Base-by-base conservation (phyloP, 257 asterid genomes). In the Dorcoceras hygrometricum region DNA sequence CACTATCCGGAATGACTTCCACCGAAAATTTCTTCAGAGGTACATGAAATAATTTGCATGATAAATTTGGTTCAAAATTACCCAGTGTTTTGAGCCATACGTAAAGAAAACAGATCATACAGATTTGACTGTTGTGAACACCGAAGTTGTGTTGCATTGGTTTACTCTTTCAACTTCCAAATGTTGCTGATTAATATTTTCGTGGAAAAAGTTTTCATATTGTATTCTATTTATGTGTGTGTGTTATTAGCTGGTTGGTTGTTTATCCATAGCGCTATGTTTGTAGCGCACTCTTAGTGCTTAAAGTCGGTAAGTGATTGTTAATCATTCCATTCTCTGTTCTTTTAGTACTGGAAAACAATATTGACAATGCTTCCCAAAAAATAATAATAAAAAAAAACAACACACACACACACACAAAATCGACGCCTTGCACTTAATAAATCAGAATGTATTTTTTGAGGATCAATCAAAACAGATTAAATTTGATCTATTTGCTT, bases 1-100 rank as follows among this genome's bases (percentile, higher is more conserved):
- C 81, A 93, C 99, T 51, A 90, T 93, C 80, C 82, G 97, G 59
- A 93, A 59, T 71, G 97, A 93, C 79, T 93, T 90, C 58, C 99
- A 86, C 28, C 58, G 91, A 4, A 88, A 84, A 72, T 88, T 88
- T 71, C 96, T 86, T 60, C 94, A 88, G 9, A 88, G 83, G 70
- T 88, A 88, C 81, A 86, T 86, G 91, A 86, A 86, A 67, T 86
- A 73, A 69, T 12, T 19, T 18, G 29, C 18, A 28, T 23, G 51
- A 9, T 46, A 50, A 29, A 59, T 36, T 46, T 31, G 34, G 24
- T 12, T 12, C 26, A 63, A 66, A 14, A n/a, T n/a, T 48, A 46
- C 43, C 9, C 16, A 8, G 61, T 12, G 54, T 50, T 29, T 22
- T 12, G 67, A 19, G 23, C 32, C 60, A 27, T 23, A 48, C 26